A percentile compares a stretch with the other conserved stretches of the same genome.
Evolutionary conservation across 2,329 filamentous ascomycete genomes (phyloP).

Genomic region (Ustilaginoidea virens): DNA sequence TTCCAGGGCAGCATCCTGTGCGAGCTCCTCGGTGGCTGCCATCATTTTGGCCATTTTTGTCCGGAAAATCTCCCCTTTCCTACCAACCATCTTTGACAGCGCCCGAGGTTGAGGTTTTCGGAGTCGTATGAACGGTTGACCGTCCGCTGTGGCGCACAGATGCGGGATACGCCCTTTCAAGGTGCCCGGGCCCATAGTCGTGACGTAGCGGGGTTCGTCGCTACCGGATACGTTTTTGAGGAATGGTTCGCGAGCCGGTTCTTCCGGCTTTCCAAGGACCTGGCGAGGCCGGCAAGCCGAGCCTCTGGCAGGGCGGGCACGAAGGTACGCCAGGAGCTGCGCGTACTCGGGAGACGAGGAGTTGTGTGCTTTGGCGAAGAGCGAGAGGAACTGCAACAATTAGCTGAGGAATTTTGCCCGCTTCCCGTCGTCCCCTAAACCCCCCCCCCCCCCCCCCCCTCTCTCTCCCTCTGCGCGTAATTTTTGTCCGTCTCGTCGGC

Average conservation of each 20-base stretch:
- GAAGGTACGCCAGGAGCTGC: slow-evolving; percentile 26
- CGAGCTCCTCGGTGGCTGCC: slow-evolving; percentile 22
- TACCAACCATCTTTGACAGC: slow-evolving; percentile 42
- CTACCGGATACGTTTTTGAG: slow-evolving; percentile 17
- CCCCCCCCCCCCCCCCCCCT: no score
- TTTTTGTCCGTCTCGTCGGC: no score
- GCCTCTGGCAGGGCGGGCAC: slow-evolving; percentile 10
- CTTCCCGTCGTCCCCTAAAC: no score
- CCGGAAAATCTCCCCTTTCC: slow-evolving; percentile 30
- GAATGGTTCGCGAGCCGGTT: slow-evolving; percentile 17
- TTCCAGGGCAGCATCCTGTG: slow-evolving; percentile 19
- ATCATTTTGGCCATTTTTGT: slow-evolving; percentile 21
- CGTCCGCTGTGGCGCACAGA: slow-evolving; percentile 34
- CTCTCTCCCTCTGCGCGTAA: no score
- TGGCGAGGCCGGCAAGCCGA: slow-evolving; percentile 2
- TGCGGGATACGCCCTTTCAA: slow-evolving; percentile 36
- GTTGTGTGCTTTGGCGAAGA: slow-evolving; percentile 22
- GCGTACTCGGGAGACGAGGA: slow-evolving; percentile 23
- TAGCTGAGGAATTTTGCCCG: no score
- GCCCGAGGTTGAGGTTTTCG: slow-evolving; percentile 46
- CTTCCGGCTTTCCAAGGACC: no score
- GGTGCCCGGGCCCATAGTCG: slow-evolving; percentile 23
- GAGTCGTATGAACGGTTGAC: slow-evolving; percentile 49
- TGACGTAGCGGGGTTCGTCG: slow-evolving; percentile 30
- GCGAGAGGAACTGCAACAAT: slow-evolving; percentile 20